phyloP scores from a whole-genome alignment of 805 yeast species.

The Diddensiella caesifluorescens region DNA sequence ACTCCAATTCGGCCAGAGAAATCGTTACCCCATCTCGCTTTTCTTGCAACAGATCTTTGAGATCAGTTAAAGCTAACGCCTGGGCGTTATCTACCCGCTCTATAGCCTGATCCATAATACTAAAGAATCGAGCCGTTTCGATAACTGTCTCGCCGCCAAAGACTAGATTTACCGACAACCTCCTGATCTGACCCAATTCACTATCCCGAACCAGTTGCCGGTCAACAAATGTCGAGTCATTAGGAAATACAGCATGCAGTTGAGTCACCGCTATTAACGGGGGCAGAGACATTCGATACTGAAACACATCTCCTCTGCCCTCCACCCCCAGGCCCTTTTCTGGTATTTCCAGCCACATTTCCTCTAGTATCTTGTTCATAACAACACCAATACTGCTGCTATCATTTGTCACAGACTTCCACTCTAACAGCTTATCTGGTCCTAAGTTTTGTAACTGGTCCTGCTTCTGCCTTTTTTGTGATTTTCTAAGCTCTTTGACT shows the following conservation, averaged over 20 bases:
- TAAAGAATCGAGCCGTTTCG: conserved; percentile 20
- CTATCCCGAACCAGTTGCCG: conserved; percentile 26
- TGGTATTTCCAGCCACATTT: conserved; percentile 33
- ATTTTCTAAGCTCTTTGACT: conserved; percentile 17
- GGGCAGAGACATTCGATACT: conserved; percentile 29
- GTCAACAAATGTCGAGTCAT: conserved; percentile 34
- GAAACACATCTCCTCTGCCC: conserved; percentile 23
- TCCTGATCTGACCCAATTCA: conserved; percentile 25
- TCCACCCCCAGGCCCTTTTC: conserved; percentile 27
- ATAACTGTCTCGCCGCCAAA: conserved; percentile 33
- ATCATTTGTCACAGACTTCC: conserved; percentile 18
- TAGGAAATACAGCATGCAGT: conserved; percentile 33
- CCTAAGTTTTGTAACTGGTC: conserved; percentile 20
- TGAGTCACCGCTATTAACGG: conserved; percentile 31
- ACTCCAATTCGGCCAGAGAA: conserved; percentile 22
- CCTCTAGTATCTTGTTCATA: conserved; percentile 22
- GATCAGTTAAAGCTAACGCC: conserved; percentile 7
- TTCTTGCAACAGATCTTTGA: conserved; percentile 23
- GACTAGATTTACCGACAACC: conserved; percentile 27
- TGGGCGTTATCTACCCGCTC: conserved; percentile 3
- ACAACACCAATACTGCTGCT: conserved; percentile 22
- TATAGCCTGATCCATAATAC: conserved; percentile 5
- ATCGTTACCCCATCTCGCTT: conserved; percentile 29
- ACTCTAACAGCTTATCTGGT: conserved; percentile 14
- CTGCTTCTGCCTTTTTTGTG: conserved; percentile 14